Conservation (phyloP, 2,329 filamentous ascomycete genomes). For the Trichoderma koningiopsis region DNA sequence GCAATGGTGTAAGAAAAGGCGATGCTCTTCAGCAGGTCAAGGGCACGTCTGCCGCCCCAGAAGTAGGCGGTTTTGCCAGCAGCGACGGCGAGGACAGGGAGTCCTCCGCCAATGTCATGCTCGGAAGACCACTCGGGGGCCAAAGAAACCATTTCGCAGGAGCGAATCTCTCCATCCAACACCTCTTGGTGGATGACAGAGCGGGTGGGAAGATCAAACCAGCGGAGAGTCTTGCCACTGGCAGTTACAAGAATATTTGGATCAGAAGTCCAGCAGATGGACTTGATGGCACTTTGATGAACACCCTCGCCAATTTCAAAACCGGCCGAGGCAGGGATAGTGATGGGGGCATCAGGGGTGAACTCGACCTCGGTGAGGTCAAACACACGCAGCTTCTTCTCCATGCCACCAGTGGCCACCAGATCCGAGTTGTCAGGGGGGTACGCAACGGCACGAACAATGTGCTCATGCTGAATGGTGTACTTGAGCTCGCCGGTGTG, state of each 20-base stretch:
- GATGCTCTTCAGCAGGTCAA: constrained; percentile 73
- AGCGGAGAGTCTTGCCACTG: constrained; percentile 87
- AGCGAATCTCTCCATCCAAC: constrained; percentile 84
- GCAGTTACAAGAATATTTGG: constrained; percentile 89
- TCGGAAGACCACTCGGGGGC: constrained; percentile 60
- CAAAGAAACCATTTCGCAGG: constrained; percentile 82
- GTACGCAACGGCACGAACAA: constrained; percentile 91
- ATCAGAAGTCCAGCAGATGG: constrained; percentile 90
- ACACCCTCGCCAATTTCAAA: constrained; percentile 87
- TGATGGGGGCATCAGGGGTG: constrained; percentile 44
- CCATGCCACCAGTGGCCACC: constrained; percentile 88
- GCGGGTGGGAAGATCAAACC: constrained; percentile 85
- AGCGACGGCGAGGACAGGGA: constrained; percentile 79
- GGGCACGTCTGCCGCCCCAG: constrained; percentile 76
- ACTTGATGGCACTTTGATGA: constrained; percentile 89
- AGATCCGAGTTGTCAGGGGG: constrained; percentile 79
- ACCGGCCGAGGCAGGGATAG: constrained; percentile 61
- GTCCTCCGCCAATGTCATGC: constrained; percentile 66
- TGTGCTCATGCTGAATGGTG: constrained; percentile 89
- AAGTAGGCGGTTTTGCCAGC: constrained; percentile 96
- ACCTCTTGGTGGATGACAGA: constrained; percentile 74
- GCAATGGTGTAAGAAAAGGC: constrained; percentile 83
- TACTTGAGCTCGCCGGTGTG: constrained; percentile 87
- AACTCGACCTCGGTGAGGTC: constrained; percentile 68
- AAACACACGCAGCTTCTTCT: constrained; percentile 95